phyloP scores from a whole-genome alignment of 805 yeast genomes.

The Barnettozyma sucrosica region DNA sequence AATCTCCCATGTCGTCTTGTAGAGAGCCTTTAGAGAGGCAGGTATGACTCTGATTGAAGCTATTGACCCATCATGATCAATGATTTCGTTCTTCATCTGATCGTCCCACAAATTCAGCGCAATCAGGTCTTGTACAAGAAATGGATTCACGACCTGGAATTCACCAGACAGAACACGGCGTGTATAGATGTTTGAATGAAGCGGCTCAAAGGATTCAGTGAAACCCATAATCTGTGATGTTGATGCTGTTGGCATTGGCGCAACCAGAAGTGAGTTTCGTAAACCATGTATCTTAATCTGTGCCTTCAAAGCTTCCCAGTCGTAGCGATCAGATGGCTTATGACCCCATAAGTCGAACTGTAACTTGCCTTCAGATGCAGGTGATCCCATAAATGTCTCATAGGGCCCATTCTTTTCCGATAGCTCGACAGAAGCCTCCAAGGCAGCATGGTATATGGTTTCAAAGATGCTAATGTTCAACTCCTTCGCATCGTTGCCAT shows the following conservation, averaged over 20 bases:
- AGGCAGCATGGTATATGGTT: constrained; percentile 89
- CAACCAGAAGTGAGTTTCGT: constrained; percentile 83
- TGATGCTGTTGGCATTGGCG: constrained; percentile 98
- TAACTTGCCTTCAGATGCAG: constrained; percentile 75
- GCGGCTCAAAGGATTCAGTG: constrained; percentile 95
- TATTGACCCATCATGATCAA: constrained; percentile 79
- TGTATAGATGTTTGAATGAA: constrained; percentile 89
- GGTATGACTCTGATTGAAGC: constrained; percentile 75
- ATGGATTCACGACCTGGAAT: constrained; percentile 87
- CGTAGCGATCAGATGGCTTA: constrained; percentile 73
- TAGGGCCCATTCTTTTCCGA: constrained; percentile 70
- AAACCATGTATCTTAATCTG: constrained; percentile 60
- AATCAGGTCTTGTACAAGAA: constrained; percentile 67
- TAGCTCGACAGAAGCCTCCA: constrained; percentile 79
- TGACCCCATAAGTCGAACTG: constrained; percentile 86
- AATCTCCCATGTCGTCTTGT: constrained; percentile 88
- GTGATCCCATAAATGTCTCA: constrained; percentile 75
- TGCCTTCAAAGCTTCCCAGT: constrained; percentile 72
- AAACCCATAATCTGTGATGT: constrained; percentile 94
- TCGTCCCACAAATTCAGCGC: constrained; percentile 76
- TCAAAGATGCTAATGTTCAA: constrained; percentile 83
- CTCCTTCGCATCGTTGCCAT: constrained; percentile 63
- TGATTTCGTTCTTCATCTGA: constrained; percentile 68
- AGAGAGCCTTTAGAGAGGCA: constrained; percentile 57
- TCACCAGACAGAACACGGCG: constrained; percentile 93